Base-by-base conservation (phyloP, 1,284 basidiomycete species). In the Flammula alnicola region DNA sequence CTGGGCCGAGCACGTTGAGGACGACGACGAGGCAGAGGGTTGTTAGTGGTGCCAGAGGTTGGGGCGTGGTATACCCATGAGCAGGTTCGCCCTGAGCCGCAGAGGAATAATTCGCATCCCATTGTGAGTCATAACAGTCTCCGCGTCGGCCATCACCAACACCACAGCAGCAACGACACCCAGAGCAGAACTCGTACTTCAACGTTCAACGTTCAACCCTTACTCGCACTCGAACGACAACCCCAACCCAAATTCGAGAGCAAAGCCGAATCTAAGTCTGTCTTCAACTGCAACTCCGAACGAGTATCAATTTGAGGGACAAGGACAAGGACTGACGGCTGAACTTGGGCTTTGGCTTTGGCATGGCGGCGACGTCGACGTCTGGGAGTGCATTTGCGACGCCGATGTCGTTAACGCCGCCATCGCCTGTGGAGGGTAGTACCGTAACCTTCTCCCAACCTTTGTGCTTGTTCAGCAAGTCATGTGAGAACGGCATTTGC, bases 361-460 rank as follows among this genome's bases (percentile, higher is more conserved):
- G 19, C 32, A 9, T 29, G 39, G 26, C 31, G n/a, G 9, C 20
- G 14, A n/a, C n/a, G 23, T 17, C 39, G 3, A 31, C 30, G 1
- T 38, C 39, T 16, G 39, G 40, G 22, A 49, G 30, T 20, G 47
- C 37, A 14, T 49, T 49, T 20, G 45, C 30, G 12, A 54, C 52
- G 8, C 57, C 57, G 4, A 41, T 40, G 42, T 55, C 57, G 6
- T 61, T 57, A 11, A 30, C 49, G 12, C 59, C 59, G 20, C 57
- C 59, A 35, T 61, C 59, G 14, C 59, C 59, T 2, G 44, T 40
- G 6, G 47, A 37, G 23, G 45, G 30, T n/a, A n/a, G n/a, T 27
- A 40, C n/a, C n/a, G n/a, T n/a, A n/a, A n/a, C n/a, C n/a, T n/a
- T n/a, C n/a, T n/a, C n/a, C n/a, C n/a, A n/a, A n/a, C n/a, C n/a